A percentile compares a stretch with the other conserved stretches of the same genome.
Evolutionary conservation across 2,329 filamentous ascomycete genomes (phyloP).

Genomic region (Neofusicoccum parvum): DNA sequence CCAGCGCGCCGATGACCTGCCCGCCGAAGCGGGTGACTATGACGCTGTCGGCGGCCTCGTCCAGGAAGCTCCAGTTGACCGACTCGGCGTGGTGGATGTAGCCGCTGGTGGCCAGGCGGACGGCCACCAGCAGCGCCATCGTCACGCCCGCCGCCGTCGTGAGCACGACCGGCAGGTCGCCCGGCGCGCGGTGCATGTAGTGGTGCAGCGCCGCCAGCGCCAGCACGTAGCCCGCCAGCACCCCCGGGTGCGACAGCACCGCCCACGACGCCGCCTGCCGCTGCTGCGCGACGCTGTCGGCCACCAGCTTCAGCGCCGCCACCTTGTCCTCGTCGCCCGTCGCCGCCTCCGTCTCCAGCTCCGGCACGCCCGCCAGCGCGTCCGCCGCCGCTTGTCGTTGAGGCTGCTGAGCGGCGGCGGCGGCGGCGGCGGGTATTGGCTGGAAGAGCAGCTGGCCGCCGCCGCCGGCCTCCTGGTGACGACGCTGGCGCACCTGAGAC

Average conservation of each 20-base stretch:
- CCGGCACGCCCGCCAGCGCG: constrained; percentile 59
- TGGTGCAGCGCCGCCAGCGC: constrained; percentile 44
- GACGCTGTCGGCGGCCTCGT: constrained; percentile 35
- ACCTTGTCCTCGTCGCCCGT: constrained; percentile 61
- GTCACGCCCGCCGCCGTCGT: constrained; percentile 63
- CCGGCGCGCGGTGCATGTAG: constrained; percentile 41
- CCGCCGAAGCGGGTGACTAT: constrained; percentile 69
- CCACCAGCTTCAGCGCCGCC: constrained; percentile 71
- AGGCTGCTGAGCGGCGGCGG: constrained; percentile 24
- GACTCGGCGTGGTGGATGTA: constrained; percentile 67
- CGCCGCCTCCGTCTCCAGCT: constrained; percentile 62
- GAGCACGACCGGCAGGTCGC: constrained; percentile 58
- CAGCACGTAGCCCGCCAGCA: constrained; percentile 33
- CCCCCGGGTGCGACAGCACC: constrained; percentile 49
- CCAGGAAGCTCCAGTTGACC: constrained; percentile 65
- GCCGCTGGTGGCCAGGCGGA: constrained; percentile 61
- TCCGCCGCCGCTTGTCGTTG: constrained; percentile 7
- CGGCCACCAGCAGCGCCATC: constrained; percentile 64
- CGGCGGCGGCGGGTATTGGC: constrained; percentile 8
- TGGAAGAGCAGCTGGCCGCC: too few relatives aligned
- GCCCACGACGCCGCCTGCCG: constrained; percentile 66
- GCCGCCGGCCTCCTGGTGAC: constrained; percentile 26
- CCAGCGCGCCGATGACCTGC: constrained; percentile 69
- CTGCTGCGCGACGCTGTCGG: constrained; percentile 82
- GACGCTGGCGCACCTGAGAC: constrained; percentile 24